Evolutionary conservation across 2,329 filamentous ascomycete genomes (phyloP).

Genomic region (Phialophora tarda): DNA sequence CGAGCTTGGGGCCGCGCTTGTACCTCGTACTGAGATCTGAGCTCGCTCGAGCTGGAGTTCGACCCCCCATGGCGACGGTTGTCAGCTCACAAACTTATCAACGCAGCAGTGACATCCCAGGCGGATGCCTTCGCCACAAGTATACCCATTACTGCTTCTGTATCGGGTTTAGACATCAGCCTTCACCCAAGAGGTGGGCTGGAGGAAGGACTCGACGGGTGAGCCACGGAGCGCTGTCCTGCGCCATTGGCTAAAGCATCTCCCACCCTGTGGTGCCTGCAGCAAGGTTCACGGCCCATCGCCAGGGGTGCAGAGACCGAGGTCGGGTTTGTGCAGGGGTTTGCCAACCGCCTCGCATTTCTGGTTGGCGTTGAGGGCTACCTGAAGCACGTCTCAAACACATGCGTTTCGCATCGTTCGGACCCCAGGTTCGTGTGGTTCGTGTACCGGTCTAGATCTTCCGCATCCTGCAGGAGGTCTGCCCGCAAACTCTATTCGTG

Average conservation of each 20-base stretch:
- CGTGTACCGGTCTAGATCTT: constrained; percentile 2
- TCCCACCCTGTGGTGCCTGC: not conserved
- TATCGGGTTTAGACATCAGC: constrained; percentile 8
- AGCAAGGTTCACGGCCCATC: constrained; percentile 6
- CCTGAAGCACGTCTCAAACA: constrained; percentile 19
- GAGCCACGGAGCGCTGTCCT: not conserved
- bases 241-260: not conserved
- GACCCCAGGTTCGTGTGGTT: constrained; percentile 13
- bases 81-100: not conserved
- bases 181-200: not conserved
- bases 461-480: constrained; percentile 6
- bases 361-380: not conserved
- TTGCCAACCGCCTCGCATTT: not conserved
- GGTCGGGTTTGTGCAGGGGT: constrained; percentile 16
- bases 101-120: not conserved
- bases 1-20: constrained; percentile 12
- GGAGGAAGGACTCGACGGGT: not conserved
- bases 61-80: not conserved
- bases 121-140: not conserved
- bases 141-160: not conserved
- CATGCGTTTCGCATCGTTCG: constrained; percentile 10
- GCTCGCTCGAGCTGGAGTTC: not conserved
- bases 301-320: constrained; percentile 5
- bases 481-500: not conserved
- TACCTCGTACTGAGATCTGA: constrained; percentile 5